phyloP scores from a whole-genome alignment of 202 grass and related monocot species.

The Musa balbisiana region DNA sequence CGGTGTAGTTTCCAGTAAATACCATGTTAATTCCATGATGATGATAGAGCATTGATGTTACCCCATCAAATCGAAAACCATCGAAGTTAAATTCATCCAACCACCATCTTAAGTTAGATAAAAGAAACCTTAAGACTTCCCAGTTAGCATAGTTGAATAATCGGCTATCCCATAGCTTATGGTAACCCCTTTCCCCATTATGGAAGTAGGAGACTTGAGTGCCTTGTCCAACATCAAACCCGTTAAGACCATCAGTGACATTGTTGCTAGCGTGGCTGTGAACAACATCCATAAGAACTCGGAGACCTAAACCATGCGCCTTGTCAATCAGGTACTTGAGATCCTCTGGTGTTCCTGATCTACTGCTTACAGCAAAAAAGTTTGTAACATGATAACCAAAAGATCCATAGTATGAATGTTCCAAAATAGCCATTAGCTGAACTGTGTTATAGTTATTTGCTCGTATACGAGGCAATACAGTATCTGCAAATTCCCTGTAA shows the following conservation, averaged over 20 bases:
- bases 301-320: slow-evolving; percentile 77
- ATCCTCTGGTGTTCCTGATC: slow-evolving; percentile 93
- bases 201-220: slow-evolving; percentile 78
- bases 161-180: slow-evolving; percentile 92
- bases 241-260: slow-evolving; percentile 79
- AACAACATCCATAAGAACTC: slow-evolving; percentile 88
- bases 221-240: slow-evolving; percentile 86
- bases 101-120: slow-evolving; percentile 97
- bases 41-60: slow-evolving; percentile 93
- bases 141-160: slow-evolving; percentile 93
- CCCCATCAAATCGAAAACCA: slow-evolving; percentile 89
- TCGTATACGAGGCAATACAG: slow-evolving; percentile 67
- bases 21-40: slow-evolving; percentile 83
- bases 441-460: slow-evolving; percentile 92
- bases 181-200: slow-evolving; percentile 71
- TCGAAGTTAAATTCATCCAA: slow-evolving; percentile 86
- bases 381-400: slow-evolving; percentile 98
- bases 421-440: slow-evolving; percentile 93
- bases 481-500: slow-evolving; percentile 91
- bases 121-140: slow-evolving; percentile 90
- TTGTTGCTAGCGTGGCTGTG: slow-evolving; percentile 91
- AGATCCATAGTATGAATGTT: slow-evolving; percentile 98
- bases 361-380: slow-evolving; percentile 85
- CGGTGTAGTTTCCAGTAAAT: slow-evolving; percentile 71
- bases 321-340: slow-evolving; percentile 97